Conservation (phyloP, 176 grass and related monocot species). For the Miscanthus lutarioriparius region DNA sequence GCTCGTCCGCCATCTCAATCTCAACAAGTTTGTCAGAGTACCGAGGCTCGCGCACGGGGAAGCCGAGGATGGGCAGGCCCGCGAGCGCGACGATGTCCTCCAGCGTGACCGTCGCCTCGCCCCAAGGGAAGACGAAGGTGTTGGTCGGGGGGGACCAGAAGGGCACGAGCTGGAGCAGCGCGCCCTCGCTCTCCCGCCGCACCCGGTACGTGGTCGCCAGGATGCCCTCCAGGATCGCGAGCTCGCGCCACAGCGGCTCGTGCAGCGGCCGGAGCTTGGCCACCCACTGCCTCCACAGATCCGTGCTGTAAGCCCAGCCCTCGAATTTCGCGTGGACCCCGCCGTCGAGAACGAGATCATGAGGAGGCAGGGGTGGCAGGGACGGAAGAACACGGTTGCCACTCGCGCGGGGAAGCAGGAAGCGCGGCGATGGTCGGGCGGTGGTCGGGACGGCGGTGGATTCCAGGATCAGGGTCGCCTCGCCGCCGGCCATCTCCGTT, state of each 20-base stretch:
- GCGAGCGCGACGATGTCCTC: conserved; percentile 43
- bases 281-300: conserved; percentile 42
- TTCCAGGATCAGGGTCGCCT: neutral
- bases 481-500: neutral
- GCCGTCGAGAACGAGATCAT: neutral
- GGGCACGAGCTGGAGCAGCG: conserved; percentile 28
- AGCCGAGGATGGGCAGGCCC: conserved; percentile 28
- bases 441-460: neutral
- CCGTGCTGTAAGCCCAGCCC: conserved; percentile 26
- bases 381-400: neutral
- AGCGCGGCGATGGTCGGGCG: neutral
- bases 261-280: conserved; percentile 37
- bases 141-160: conserved; percentile 48
- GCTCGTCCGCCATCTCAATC: neutral
- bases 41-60: conserved; percentile 19
- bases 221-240: conserved; percentile 42
- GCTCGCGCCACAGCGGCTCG: conserved; percentile 22
- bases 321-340: conserved; percentile 5
- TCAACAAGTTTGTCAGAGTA: neutral
- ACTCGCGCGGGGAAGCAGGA: conserved; percentile 15
- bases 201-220: conserved; percentile 28
- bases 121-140: conserved; percentile 59
- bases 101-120: conserved; percentile 51
- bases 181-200: neutral
- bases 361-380: neutral